Evolutionary conservation across 441 rosid species (phyloP), one percentile per base, ranked within the genome.

Genomic region (Omphalea diandra): DNA sequence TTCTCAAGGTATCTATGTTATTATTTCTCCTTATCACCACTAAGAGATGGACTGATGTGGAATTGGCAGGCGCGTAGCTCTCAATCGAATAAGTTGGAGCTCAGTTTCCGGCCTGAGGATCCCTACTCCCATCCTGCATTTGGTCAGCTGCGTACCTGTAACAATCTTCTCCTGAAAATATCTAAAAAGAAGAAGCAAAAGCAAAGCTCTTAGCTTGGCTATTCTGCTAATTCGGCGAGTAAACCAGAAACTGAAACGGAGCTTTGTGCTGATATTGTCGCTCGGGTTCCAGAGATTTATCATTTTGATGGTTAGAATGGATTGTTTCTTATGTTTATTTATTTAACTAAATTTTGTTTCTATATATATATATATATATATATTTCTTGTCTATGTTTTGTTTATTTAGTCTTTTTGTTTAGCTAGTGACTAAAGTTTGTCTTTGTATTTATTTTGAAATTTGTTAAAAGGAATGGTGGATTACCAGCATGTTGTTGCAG

Each of bases 401-500:
- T 35, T 59, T 62, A 10, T 54, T 29, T 47, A 22, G 3, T 24
- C 31, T 33, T 32, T 29, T 18, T 36, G 26, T 32, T 12, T 7
- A 50, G 12, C 41, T 24, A 38, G 32, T 20, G 54, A 52, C 53
- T 52, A 38, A 22, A 54, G 7, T 31, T 50, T 55, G 41, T 49
- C 14, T 22, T 47, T 62, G 27, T 73, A 1, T 56, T 7, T 53
- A 24, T 27, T 73, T 52, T 50, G 11, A 47, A 11, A 55, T 52
- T 70, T 44, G 35, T 76, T n/a, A n/a, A 27, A 77, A 94, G 99
- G 99, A 65, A 92, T 93, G 98, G 96, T 74, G 43, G 99, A 95
- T 75, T 95, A 90, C 76, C 98, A 95, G 82, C 98, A 92, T 84
- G 98, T 95, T 66, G 81, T 95, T 61, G 82, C 94, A 67, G 90